These are phyloP conservation scores for Venturia aucupariae DNA, from an alignment of 2,329 filamentous ascomycete species.

Conservation along the genomic window DNA sequence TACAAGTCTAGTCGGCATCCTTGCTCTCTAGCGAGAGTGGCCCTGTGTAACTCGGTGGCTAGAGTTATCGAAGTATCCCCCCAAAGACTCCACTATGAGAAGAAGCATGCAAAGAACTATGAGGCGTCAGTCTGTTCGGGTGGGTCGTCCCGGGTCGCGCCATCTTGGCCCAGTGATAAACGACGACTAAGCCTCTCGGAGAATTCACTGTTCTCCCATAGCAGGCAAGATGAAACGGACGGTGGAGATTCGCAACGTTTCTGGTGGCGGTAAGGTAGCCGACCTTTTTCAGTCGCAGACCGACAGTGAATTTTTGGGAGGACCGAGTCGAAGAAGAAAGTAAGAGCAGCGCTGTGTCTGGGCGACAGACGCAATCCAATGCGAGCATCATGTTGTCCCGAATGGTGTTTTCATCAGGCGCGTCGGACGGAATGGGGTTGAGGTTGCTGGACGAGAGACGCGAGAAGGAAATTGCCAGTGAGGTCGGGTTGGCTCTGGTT, in stretches of 20 bases:
- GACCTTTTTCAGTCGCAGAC: neutral
- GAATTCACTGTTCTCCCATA: neutral
- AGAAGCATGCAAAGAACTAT: neutral
- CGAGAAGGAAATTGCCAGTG: neutral
- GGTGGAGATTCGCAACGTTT: constrained; percentile 2
- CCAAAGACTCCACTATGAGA: neutral
- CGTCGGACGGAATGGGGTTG: neutral
- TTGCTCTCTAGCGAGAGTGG: neutral
- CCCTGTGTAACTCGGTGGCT: neutral
- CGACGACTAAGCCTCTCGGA: neutral
- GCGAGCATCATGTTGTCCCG: neutral
- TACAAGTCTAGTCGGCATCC: neutral
- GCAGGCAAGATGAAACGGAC: neutral
- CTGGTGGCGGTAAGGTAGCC: neutral
- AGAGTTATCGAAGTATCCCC: neutral
- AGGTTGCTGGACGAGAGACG: neutral
- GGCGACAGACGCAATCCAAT: neutral
- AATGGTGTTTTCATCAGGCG: neutral
- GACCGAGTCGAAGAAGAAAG: neutral
- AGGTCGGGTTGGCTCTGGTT: neutral
- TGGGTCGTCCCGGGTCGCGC: neutral
- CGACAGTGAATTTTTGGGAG: neutral
- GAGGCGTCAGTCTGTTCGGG: neutral
- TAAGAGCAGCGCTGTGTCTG: neutral
- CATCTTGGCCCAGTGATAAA: neutral